These are phyloP conservation scores for Xylaria sp. DNA, from an alignment of 2,329 filamentous ascomycete species.

Conservation along the genomic window DNA sequence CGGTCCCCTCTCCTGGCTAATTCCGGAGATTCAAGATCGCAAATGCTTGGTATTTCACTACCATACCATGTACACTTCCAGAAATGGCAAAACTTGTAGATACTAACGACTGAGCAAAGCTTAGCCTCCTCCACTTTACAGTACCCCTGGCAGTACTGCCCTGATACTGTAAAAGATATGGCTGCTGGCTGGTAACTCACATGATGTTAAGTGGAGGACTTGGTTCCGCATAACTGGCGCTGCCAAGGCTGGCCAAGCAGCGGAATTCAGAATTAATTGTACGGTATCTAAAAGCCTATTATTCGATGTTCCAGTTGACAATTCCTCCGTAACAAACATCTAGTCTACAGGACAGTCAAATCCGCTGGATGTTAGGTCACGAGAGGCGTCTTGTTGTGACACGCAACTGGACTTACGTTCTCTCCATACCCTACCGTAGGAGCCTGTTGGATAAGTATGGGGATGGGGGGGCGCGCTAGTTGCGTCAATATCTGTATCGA, in stretches of 20 bases:
- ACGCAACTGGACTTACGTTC: neutral
- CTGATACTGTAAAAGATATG: neutral
- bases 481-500: neutral
- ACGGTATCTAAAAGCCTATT: neutral
- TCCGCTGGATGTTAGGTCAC: neutral
- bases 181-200: constrained; percentile 10
- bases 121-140: constrained; percentile 17
- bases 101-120: neutral
- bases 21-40: constrained; percentile 21
- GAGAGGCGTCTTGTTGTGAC: neutral
- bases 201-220: constrained; percentile 27
- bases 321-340: neutral
- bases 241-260: constrained; percentile 15
- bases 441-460: neutral
- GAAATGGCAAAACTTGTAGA: constrained; percentile 6
- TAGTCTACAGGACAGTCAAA: neutral
- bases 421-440: neutral
- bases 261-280: constrained; percentile 16
- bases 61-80: constrained; percentile 1
- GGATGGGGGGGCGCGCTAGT: neutral
- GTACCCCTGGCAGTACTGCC: neutral
- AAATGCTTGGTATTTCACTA: constrained; percentile 29
- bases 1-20: neutral
- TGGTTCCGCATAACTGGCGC: constrained; percentile 4
- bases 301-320: too few species aligned